A percentile compares a stretch with the other conserved stretches of the same genome.
phyloP scores from a whole-genome alignment of 225 moss, liverwort and hornwort genomes.

The Bryoerythrophyllum caledonicum region DNA sequence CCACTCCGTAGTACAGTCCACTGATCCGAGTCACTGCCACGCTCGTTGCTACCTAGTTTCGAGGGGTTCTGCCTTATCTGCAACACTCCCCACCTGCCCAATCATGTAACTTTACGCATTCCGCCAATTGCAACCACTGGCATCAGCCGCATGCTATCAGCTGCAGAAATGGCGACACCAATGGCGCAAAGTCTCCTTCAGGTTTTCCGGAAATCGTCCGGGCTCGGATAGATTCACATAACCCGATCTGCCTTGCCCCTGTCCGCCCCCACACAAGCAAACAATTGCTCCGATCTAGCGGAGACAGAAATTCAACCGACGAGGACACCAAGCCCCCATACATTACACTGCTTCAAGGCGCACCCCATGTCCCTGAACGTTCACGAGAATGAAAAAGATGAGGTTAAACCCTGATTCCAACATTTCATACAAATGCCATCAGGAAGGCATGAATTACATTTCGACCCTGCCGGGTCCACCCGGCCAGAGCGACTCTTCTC shows the following conservation, averaged over 20 bases:
- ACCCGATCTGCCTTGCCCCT: background rate
- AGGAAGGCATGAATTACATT: slow-evolving; percentile 2
- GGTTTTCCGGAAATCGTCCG: no score
- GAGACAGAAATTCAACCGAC: background rate
- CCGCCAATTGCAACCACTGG: background rate
- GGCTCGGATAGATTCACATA: background rate
- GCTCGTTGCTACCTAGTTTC: background rate
- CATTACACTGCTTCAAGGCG: background rate
- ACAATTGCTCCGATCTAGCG: background rate
- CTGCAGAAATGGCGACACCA: background rate
- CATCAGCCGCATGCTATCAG: background rate
- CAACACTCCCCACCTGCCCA: background rate
- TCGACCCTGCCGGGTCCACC: background rate
- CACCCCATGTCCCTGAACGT: background rate
- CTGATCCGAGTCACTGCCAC: background rate
- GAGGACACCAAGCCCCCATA: background rate
- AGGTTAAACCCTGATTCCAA: background rate
- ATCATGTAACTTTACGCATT: background rate
- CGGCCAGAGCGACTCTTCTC: background rate
- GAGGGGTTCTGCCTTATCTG: background rate
- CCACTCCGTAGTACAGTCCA: background rate
- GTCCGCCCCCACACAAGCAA: background rate
- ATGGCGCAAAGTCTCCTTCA: background rate
- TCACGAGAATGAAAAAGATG: background rate
- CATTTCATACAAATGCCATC: slow-evolving; percentile 20